Evolutionary conservation across 352 stramenopile species (phyloP).

Genomic region (Phytophthora melonis): DNA sequence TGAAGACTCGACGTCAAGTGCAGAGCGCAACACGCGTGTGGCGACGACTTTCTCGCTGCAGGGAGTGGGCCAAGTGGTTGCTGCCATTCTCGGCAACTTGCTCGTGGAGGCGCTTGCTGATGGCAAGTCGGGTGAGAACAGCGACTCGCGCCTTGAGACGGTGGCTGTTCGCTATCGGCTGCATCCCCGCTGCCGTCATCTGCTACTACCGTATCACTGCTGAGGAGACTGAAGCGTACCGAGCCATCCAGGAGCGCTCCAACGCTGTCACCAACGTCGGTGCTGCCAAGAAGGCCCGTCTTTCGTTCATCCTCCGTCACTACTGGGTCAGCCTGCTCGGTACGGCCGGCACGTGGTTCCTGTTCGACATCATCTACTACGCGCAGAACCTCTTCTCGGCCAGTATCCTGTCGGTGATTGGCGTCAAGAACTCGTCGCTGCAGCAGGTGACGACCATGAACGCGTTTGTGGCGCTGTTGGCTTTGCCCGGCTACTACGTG

Average conservation of each 20-base stretch:
- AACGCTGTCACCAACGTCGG: neutral
- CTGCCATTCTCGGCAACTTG: slow-evolving; percentile 49
- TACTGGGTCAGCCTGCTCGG: slow-evolving; percentile 61
- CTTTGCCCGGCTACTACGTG: slow-evolving; percentile 83
- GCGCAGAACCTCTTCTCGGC: slow-evolving; percentile 81
- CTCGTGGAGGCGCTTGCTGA: slow-evolving; percentile 44
- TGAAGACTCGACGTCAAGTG: slow-evolving; percentile 41
- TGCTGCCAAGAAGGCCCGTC: slow-evolving; percentile 21
- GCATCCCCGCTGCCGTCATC: slow-evolving; percentile 56
- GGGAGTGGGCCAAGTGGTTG: slow-evolving; percentile 42
- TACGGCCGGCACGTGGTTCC: slow-evolving; percentile 80
- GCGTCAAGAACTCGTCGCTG: slow-evolving; percentile 53
- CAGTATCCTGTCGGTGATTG: slow-evolving; percentile 66
- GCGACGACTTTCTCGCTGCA: slow-evolving; percentile 57
- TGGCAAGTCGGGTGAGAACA: slow-evolving; percentile 36
- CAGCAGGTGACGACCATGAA: slow-evolving; percentile 60
- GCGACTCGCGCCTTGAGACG: slow-evolving; percentile 50
- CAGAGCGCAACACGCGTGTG: slow-evolving; percentile 42
- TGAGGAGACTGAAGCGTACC: slow-evolving; percentile 62
- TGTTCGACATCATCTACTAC: slow-evolving; percentile 87
- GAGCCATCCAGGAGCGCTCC: slow-evolving; percentile 34
- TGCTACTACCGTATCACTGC: slow-evolving; percentile 65
- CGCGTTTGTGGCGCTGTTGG: slow-evolving; percentile 61
- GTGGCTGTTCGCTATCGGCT: slow-evolving; percentile 62
- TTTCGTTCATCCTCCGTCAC: slow-evolving; percentile 55